phyloP scores from a whole-genome alignment of 2,329 filamentous ascomycete genomes.

The Aspergillus pseudoglaucus region DNA sequence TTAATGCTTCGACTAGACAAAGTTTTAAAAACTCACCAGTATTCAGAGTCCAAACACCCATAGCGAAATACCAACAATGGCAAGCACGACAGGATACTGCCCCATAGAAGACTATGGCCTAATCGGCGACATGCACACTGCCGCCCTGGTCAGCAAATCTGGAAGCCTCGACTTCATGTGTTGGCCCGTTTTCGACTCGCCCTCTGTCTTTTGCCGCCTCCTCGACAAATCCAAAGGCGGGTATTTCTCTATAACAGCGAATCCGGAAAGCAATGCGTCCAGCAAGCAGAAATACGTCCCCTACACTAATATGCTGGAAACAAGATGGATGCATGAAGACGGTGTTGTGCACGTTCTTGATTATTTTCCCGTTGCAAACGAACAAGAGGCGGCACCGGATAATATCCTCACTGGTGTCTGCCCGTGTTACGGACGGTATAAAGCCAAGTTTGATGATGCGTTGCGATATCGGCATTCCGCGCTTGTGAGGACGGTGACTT shows the following conservation, averaged over 20 bases:
- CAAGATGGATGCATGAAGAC: conserved; percentile 68
- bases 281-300: conserved; percentile 74
- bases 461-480: conserved; percentile 35
- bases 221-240: conserved; percentile 64
- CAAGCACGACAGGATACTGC: conserved; percentile 13
- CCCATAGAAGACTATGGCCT: conserved; percentile 70
- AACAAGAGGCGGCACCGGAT: conserved; percentile 39
- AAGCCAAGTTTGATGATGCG: conserved; percentile 45
- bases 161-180: conserved; percentile 73
- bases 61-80: no score
- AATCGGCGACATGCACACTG: conserved; percentile 75
- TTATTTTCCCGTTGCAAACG: conserved; percentile 67
- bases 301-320: conserved; percentile 68
- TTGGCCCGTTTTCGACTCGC: conserved; percentile 75
- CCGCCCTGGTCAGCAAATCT: conserved; percentile 66
- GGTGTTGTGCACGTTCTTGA: conserved; percentile 70
- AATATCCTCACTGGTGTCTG: conserved; percentile 27
- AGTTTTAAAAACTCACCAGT: no score
- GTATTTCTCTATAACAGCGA: conserved; percentile 57
- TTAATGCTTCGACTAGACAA: no score
- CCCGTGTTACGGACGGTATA: conserved; percentile 21
- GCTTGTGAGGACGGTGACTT: conserved; percentile 64
- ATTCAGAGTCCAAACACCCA: no score
- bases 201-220: conserved; percentile 66
- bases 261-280: conserved; percentile 44